phyloP scores from a whole-genome alignment of 139 green algal genomes.

The Chlamydomonas sp. region DNA sequence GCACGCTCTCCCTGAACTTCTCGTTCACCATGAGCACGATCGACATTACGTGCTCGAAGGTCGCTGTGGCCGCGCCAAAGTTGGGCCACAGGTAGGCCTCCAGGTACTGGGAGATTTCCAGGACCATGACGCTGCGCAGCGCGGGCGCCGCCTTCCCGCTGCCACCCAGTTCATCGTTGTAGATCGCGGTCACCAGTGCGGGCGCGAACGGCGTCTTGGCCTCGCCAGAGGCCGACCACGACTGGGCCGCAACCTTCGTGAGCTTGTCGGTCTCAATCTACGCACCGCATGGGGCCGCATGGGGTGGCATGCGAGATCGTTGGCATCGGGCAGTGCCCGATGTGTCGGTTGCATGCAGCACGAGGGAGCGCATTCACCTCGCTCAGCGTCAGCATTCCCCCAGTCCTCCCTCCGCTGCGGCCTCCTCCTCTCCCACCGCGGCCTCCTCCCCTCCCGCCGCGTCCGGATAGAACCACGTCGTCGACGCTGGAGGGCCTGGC shows the following conservation, averaged over 20 bases:
- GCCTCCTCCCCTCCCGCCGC: neutral
- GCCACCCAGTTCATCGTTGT: slow-evolving; percentile 54
- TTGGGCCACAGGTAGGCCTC: slow-evolving; percentile 91
- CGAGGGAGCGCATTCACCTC: slow-evolving; percentile 17
- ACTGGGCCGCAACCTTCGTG: slow-evolving; percentile 23
- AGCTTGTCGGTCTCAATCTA: slow-evolving; percentile 30
- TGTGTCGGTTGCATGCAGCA: neutral
- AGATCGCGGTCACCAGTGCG: slow-evolving; percentile 55
- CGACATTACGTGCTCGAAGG: slow-evolving; percentile 74
- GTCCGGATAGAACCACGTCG: neutral
- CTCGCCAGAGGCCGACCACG: slow-evolving; percentile 19
- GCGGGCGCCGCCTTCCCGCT: slow-evolving; percentile 23
- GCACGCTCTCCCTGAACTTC: slow-evolving; percentile 81
- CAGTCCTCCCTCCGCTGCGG: neutral
- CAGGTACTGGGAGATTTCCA: slow-evolving; percentile 93
- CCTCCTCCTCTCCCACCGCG: neutral
- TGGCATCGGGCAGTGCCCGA: neutral
- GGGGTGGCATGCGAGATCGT: neutral
- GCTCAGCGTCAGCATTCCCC: slow-evolving; percentile 14
- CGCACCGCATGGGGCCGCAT: neutral
- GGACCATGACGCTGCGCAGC: slow-evolving; percentile 50
- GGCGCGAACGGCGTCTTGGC: slow-evolving; percentile 36
- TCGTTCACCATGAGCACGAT: slow-evolving; percentile 92
- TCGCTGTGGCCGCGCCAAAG: slow-evolving; percentile 54
- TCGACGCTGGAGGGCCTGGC: slow-evolving; percentile 9